Evolutionary conservation across 495 filamentous ascomycete genomes (phyloP), one percentile per base, ranked within the genome.

Genomic region (Xylaria cubensis): DNA sequence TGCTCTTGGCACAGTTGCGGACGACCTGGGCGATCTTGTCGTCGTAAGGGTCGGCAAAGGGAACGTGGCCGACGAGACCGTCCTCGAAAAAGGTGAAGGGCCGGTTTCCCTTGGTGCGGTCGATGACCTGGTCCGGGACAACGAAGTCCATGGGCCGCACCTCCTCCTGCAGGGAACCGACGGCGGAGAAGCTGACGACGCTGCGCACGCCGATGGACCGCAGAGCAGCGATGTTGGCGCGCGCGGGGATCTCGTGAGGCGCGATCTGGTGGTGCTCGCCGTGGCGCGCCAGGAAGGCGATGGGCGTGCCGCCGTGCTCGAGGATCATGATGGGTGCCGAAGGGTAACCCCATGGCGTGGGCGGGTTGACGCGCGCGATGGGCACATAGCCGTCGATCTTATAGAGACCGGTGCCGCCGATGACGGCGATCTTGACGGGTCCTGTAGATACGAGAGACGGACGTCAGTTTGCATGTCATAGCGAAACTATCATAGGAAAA

Each of bases 81-180:
- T 88, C 90, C 83, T 97, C 96, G 81, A 98, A 99, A 84, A 95
- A 99, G 7, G 96, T 98, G 80, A 93, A 97, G 4, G 96, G 94
- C 5, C 93, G 88, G 67, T 94, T 85, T 21, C 96, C 96, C 87
- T 97, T 98, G 74, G 96, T 99, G 73, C 96, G 94, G 83, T 99
- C 96, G 82, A 98, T 97, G 80, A 98, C 89, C 85, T 98, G 96
- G 81, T 97, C 94, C 19, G 94, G 95, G 17, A 99, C 87, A 46
- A 98, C 92, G 80, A 99, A 99, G 84, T 99, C 97, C 77, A 95
- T 91, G 61, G 96, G 96, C 82, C 90, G 91, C 80, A 99, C 95
- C 75, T 93, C 88, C 83, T 97, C 95, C 77, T 90, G 92, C 77
- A 99, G 85, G 79, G 92, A 95, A 73, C 96, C 96, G 78, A 99